Conservation (phyloP, 305 asterid species). For the Fraxinus paxiana region DNA sequence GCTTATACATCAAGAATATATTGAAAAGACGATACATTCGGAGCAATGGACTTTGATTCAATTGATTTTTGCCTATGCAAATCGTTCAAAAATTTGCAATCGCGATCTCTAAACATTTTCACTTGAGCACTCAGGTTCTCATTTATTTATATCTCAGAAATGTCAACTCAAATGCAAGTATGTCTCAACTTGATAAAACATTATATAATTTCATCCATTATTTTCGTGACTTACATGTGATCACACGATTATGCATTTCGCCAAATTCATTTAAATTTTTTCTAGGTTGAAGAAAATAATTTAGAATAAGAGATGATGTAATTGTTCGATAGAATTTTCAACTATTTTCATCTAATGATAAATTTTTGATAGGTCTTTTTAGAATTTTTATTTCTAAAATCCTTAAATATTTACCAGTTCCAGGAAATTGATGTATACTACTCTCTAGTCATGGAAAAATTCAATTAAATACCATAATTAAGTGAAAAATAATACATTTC, state of each 20-base stretch:
- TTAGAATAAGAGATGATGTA: background rate
- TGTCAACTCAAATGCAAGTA: background rate
- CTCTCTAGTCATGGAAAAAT: background rate
- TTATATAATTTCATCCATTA: background rate
- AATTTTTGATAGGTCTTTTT: background rate
- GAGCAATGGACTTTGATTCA: background rate
- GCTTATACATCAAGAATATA: background rate
- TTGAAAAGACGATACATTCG: background rate
- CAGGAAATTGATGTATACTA: background rate
- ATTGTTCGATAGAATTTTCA: background rate
- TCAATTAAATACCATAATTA: background rate
- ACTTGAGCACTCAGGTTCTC: background rate
- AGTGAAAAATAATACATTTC: conserved; percentile 15
- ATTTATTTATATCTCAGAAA: background rate
- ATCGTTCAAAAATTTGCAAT: background rate
- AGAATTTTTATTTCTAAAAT: background rate
- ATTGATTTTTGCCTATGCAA: background rate
- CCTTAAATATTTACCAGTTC: background rate
- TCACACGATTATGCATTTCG: background rate
- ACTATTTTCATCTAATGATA: background rate
- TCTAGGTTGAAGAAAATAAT: background rate
- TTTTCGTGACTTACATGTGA: background rate
- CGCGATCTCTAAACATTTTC: background rate
- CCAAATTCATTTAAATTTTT: background rate
- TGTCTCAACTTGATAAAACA: background rate